Percentiles rank a stretch among this genome's conserved stretches.
These are phyloP conservation scores for Peronospora farinosa DNA, from an alignment of 352 stramenopile species.

Conservation along the genomic window DNA sequence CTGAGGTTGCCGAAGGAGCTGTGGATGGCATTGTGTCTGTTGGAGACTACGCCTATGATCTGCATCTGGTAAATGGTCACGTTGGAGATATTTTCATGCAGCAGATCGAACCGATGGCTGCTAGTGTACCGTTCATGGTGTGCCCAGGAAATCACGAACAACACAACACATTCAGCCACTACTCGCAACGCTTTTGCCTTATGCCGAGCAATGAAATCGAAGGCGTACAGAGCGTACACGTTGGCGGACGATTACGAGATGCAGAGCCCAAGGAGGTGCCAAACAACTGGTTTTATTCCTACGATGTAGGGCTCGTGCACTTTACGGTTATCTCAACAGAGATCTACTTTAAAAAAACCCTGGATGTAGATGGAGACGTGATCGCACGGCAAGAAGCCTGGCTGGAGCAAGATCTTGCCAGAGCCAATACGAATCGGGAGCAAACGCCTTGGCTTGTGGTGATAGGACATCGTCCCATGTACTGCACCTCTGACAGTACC, in stretches of 20 bases:
- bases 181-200: conserved; percentile 79
- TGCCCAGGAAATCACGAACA: conserved; percentile 88
- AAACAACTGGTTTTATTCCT: conserved; percentile 89
- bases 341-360: conserved; percentile 81
- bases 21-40: conserved; percentile 82
- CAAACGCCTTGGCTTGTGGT: conserved; percentile 78
- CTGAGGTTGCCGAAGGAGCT: conserved; percentile 60
- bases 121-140: conserved; percentile 85
- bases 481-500: conserved; percentile 77
- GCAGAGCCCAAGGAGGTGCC: conserved; percentile 37
- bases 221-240: conserved; percentile 43
- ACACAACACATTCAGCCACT: conserved; percentile 78
- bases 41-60: conserved; percentile 87
- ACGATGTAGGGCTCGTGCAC: conserved; percentile 81
- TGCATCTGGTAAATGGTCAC: conserved; percentile 70
- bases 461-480: conserved; percentile 82
- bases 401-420: conserved; percentile 51
- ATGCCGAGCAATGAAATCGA: conserved; percentile 79
- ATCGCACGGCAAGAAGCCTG: conserved; percentile 58
- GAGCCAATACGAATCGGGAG: conserved; percentile 58
- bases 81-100: conserved; percentile 89
- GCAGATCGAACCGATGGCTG: conserved; percentile 81
- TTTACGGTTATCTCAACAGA: conserved; percentile 84
- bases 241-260: conserved; percentile 28
- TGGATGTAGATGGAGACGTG: conserved; percentile 43